Evolutionary conservation across 192 early-diverging fungal genomes (phyloP).

Genomic region (Blastocladiella britannica): DNA sequence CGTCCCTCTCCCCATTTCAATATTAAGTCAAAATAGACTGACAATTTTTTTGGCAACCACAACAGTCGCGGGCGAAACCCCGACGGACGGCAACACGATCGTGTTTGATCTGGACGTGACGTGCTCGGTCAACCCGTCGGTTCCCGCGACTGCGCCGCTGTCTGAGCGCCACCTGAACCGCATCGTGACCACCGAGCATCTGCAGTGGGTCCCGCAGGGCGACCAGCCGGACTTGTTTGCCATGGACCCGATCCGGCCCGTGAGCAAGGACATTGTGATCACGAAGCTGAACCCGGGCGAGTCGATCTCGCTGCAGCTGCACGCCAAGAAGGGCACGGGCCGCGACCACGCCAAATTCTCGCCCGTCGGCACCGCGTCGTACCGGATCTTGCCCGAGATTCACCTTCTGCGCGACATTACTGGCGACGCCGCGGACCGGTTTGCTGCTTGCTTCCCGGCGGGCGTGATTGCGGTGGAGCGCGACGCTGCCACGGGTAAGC

Average conservation of each 20-base stretch:
- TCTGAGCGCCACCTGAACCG: too few relatives aligned
- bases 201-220: slow-evolving; percentile 91
- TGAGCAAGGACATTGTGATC: slow-evolving; percentile 79
- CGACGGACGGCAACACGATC: slow-evolving; percentile 83
- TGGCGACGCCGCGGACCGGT: slow-evolving; percentile 58
- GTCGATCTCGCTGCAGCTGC: slow-evolving; percentile 57
- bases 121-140: too few relatives aligned
- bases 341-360: slow-evolving; percentile 96
- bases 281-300: slow-evolving; percentile 86
- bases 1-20: slow-evolving; percentile 2
- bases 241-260: slow-evolving; percentile 45
- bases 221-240: slow-evolving; percentile 56
- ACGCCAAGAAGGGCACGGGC: slow-evolving; percentile 80
- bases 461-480: slow-evolving; percentile 64
- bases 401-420: slow-evolving; percentile 60
- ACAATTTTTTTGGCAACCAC: not conserved
- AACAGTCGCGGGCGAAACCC: slow-evolving; percentile 45
- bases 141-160: too few relatives aligned
- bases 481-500: slow-evolving; percentile 34
- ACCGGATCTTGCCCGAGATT: slow-evolving; percentile 84
- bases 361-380: slow-evolving; percentile 82
- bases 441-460: slow-evolving; percentile 64
- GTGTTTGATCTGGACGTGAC: slow-evolving; percentile 65
- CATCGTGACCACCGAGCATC: too few relatives aligned
- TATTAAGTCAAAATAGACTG: slow-evolving; percentile 2